These are phyloP conservation scores for Yamadazyma conglobata DNA, from an alignment of 1,139 yeast species.

Conservation along the genomic window DNA sequence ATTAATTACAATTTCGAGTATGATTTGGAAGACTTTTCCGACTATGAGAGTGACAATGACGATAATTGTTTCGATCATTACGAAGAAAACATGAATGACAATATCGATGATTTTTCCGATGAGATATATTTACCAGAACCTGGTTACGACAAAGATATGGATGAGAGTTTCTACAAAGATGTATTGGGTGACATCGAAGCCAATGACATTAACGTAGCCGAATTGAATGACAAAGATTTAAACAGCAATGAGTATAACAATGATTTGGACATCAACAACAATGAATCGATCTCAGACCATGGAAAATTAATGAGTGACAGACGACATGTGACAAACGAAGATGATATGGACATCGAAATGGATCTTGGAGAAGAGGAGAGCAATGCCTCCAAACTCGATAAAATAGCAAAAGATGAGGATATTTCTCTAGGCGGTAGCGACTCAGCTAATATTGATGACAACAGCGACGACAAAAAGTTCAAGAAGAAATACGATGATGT, in stretches of 20 bases:
- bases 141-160: slow-evolving; percentile 1
- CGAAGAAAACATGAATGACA: slow-evolving; percentile 1
- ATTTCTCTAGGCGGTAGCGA: too few species aligned
- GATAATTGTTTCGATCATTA: slow-evolving; percentile 6
- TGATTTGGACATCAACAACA: slow-evolving; percentile 1
- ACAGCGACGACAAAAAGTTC: slow-evolving; percentile 3
- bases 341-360: slow-evolving; percentile 1
- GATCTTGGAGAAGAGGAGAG: neutral
- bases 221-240: too few species aligned
- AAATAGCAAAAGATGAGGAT: neutral
- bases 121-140: slow-evolving; percentile 3
- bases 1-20: slow-evolving; percentile 9
- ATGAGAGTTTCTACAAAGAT: slow-evolving; percentile 1
- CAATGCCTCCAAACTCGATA: neutral
- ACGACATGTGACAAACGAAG: neutral
- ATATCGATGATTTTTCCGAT: slow-evolving; percentile 2
- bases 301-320: slow-evolving; percentile 1
- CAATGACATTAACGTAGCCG: neutral
- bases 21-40: slow-evolving; percentile 15
- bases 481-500: slow-evolving; percentile 10
- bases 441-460: neutral
- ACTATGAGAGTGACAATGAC: slow-evolving; percentile 15
- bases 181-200: slow-evolving; percentile 2
- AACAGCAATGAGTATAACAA: too few species aligned
- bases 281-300: neutral